phyloP scores from a whole-genome alignment of 345 rosid species.

The Bretschneidera sinensis region DNA sequence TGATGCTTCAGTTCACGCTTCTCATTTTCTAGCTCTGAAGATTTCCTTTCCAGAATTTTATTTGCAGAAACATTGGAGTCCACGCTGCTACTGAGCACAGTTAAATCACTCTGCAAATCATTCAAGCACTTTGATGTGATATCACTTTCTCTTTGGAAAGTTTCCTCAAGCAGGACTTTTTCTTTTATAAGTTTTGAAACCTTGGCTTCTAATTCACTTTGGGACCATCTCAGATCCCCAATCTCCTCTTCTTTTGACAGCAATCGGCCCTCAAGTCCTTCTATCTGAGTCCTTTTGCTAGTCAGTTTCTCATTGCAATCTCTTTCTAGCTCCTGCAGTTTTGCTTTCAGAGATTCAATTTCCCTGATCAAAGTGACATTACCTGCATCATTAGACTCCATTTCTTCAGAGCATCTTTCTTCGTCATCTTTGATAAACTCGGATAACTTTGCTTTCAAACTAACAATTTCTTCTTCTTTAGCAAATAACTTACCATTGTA shows the following conservation, averaged over 20 bases:
- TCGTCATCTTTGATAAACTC: constrained; percentile 6
- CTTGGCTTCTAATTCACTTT: constrained; percentile 27
- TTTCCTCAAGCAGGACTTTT: constrained; percentile 32
- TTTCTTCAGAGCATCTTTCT: constrained; percentile 15
- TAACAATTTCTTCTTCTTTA: constrained; percentile 32
- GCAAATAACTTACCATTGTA: constrained; percentile 24
- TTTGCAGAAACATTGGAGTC: constrained; percentile 39
- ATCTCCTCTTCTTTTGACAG: constrained; percentile 38
- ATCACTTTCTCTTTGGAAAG: constrained; percentile 27
- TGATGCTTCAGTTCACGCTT: constrained; percentile 28
- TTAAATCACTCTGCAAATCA: constrained; percentile 36
- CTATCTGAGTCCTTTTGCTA: constrained; percentile 20
- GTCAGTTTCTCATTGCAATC: constrained; percentile 19
- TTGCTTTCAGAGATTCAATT: constrained; percentile 34
- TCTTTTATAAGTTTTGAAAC: constrained; percentile 30
- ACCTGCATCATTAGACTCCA: constrained; percentile 7
- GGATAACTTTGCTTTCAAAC: constrained; percentile 30
- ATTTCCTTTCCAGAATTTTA: constrained; percentile 32
- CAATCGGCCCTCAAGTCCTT: constrained; percentile 30
- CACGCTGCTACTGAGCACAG: constrained; percentile 26
- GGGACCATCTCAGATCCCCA: constrained; percentile 18
- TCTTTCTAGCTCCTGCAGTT: too few species aligned
- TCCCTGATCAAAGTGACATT: constrained; percentile 25
- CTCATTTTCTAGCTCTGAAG: constrained; percentile 30
- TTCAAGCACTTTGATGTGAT: constrained; percentile 36